Percentiles rank a stretch among this genome's conserved stretches.
These are phyloP conservation scores for Nakazawaea populi DNA, from an alignment of 805 yeast genomes.

Conservation along the genomic window DNA sequence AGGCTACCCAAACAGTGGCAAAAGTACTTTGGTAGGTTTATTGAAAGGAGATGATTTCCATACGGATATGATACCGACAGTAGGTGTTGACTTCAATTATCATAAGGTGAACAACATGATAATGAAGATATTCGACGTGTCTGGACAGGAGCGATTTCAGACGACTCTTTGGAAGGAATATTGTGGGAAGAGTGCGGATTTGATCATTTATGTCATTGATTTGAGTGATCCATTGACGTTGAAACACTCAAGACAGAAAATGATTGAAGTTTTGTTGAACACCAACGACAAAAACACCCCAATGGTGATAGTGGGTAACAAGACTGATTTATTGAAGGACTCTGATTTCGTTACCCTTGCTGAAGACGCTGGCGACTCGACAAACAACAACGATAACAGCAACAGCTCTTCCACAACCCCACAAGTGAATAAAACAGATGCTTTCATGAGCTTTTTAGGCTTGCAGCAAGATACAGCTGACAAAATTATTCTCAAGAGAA, in stretches of 20 bases:
- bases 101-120: slow-evolving; percentile 8
- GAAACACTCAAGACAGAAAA: slow-evolving; percentile 15
- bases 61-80: slow-evolving; percentile 22
- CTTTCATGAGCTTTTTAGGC: slow-evolving; percentile 16
- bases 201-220: slow-evolving; percentile 23
- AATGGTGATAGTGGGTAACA: slow-evolving; percentile 23
- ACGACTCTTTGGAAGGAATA: slow-evolving; percentile 17
- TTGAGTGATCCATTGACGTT: slow-evolving; percentile 22
- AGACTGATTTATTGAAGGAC: slow-evolving; percentile 20
- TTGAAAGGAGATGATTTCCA: slow-evolving; percentile 10
- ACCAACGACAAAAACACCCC: slow-evolving; percentile 18
- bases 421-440: slow-evolving; percentile 9
- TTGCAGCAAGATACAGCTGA: slow-evolving; percentile 9
- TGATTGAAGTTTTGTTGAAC: slow-evolving; percentile 16
- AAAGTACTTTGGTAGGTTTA: slow-evolving; percentile 19
- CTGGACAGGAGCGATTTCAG: slow-evolving; percentile 24
- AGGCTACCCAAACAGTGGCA: slow-evolving; percentile 26
- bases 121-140: slow-evolving; percentile 21
- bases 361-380: not conserved
- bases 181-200: slow-evolving; percentile 4
- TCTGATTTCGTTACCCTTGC: slow-evolving; percentile 5
- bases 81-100: slow-evolving; percentile 9
- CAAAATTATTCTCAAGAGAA: slow-evolving; percentile 1
- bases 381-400: not conserved
- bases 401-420: slow-evolving; percentile 9